Evolutionary conservation across 148 eudicot genomes (phyloP).

Genomic region (Talinum fruticosum): DNA sequence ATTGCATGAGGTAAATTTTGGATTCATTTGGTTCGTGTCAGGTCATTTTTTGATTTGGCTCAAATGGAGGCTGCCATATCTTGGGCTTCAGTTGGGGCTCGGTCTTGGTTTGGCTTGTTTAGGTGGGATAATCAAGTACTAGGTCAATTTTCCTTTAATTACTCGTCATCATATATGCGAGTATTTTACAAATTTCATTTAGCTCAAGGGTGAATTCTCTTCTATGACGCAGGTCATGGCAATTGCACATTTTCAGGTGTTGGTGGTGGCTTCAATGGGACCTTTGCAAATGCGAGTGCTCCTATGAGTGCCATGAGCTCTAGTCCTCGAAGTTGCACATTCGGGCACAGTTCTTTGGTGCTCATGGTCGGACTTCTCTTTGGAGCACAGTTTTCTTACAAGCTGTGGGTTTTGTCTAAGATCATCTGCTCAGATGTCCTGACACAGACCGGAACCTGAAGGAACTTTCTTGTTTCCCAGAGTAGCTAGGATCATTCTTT

Average conservation of each 20-base stretch:
- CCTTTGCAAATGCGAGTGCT: conserved; percentile 44
- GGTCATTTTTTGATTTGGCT: background rate
- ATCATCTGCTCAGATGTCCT: background rate
- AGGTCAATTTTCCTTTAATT: too few relatives aligned
- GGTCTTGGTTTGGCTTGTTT: too few relatives aligned
- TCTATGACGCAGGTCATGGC: conserved; percentile 58
- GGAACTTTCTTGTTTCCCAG: conserved; percentile 31
- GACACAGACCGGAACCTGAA: background rate
- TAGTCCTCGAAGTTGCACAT: conserved; percentile 18
- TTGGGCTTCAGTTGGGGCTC: too few relatives aligned
- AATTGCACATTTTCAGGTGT: conserved; percentile 44
- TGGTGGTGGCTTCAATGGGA: conserved; percentile 36
- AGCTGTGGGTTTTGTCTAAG: conserved; percentile 17
- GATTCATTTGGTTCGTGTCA: too few relatives aligned
- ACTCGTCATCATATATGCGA: too few relatives aligned
- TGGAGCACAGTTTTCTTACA: conserved; percentile 26
- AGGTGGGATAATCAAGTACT: too few relatives aligned
- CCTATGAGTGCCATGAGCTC: conserved; percentile 56
- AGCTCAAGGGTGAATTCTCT: background rate
- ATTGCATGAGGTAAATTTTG: too few relatives aligned
- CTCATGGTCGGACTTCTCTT: conserved; percentile 23
- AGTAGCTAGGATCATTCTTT: too few relatives aligned
- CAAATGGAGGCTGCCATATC: background rate
- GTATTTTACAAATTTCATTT: too few relatives aligned
- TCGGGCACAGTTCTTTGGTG: conserved; percentile 15